Conservation (phyloP, 805 yeast species). For the Lachancea fermentati region DNA sequence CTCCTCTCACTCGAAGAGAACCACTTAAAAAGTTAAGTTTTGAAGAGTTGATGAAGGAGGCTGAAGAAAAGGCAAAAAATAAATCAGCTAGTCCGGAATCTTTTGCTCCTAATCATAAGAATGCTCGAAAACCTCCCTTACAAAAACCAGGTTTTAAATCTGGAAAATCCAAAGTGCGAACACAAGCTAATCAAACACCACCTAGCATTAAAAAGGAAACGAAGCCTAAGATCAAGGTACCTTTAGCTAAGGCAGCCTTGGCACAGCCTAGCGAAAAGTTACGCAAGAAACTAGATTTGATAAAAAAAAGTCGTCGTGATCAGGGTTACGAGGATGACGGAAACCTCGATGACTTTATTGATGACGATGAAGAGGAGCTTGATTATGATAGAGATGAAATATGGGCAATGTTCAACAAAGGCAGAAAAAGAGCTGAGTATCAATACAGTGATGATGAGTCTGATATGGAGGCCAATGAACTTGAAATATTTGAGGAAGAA, state of each 20-base stretch:
- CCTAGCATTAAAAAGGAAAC: neutral
- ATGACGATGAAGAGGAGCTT: conserved; percentile 36
- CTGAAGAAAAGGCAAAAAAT: conserved; percentile 35
- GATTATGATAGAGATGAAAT: conserved; percentile 82
- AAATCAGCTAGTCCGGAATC: neutral
- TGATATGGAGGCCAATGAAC: conserved; percentile 91
- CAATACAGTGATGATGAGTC: conserved; percentile 45
- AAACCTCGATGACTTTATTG: conserved; percentile 54
- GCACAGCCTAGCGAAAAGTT: conserved; percentile 57
- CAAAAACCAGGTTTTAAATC: conserved; percentile 1
- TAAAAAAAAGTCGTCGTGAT: conserved; percentile 14
- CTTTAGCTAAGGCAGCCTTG: conserved; percentile 22
- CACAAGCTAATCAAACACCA: neutral
- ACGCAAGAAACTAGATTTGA: conserved; percentile 38
- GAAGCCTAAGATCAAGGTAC: neutral
- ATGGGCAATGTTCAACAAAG: conserved; percentile 77
- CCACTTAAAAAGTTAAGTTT: conserved; percentile 44
- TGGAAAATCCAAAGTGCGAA: neutral
- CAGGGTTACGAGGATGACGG: conserved; percentile 36
- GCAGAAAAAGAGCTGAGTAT: conserved; percentile 45
- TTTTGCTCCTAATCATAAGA: neutral
- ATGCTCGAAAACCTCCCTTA: neutral
- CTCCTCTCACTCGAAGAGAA: conserved; percentile 7
- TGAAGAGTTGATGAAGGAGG: conserved; percentile 53
- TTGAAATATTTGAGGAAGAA: conserved; percentile 83